Base-by-base conservation (phyloP, 805 yeast genomes). In the Teunomyces lycoperdinae region DNA sequence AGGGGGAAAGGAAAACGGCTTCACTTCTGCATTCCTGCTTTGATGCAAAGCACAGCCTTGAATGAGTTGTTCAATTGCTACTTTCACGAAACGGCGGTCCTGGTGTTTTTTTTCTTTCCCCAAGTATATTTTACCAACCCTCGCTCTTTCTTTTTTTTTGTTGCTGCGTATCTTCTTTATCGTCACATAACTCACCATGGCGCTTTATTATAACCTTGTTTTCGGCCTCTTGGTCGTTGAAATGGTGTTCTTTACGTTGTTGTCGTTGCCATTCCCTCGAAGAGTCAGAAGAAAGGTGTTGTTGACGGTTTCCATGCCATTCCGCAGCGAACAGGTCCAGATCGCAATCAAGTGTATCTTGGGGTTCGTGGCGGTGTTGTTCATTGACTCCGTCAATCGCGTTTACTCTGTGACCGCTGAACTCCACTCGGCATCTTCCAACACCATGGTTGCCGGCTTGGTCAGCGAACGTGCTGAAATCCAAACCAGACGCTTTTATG, bases 401-500 rank as follows among this genome's bases (percentile, higher is more conserved):
- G 91, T 89, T 35, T 77, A 77, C 62, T 71, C 84, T 17, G 89
- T 89, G 31, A 76, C 80, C 33, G 72, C 76, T 42, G 96, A 88
- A 60, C 71, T 85, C 60, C 65, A 71, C 35, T 68, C 73, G 13
- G 58, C 56, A 24, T 52, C 61, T 6, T 61, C 65, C 5, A 54
- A 58, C 63, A 49, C 26, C 9, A 55, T 56, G 34, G 47, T 54
- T 36, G 48, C 54, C 32, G 65, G 64, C 3, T 50, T 70, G 20
- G 45, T 73, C 43, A 73, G 72, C 50, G 92, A 87, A 58, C 77
- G 96, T 50, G 72, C 89, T 16, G 98, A 94, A 61, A 76, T 87
- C 47, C 90, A 87, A 67, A 94, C 97, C 17, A 81, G 97, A 68
- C 80, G 90, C 61, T 94, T 94, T 69, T 91, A 91, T 63, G 89